Evolutionary conservation across 2,329 filamentous ascomycete species (phyloP), one percentile per base, ranked within the genome.

Genomic region (Cladophialophora yegresii): DNA sequence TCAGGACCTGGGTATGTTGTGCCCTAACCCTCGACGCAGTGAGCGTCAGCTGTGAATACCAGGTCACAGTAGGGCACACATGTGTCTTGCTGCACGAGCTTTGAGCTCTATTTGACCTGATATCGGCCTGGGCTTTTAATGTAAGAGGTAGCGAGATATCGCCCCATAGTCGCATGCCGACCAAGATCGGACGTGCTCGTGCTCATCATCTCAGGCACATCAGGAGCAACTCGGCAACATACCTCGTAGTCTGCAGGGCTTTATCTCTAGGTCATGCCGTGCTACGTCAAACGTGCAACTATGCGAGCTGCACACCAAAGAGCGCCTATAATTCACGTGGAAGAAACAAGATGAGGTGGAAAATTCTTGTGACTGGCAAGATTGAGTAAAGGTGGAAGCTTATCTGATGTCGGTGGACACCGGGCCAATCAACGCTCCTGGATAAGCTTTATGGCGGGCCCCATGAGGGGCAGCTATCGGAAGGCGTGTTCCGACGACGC

Each of bases 351-450:
- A 30, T 33, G 33, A 49, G n/a, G 6, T 5, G 23, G 12, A 32
- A 54, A 47, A 61, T 36, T 28, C 13, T 54, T 54, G 51, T 63
- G 55, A 60, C 57, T 56, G 45, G 63, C 54, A 28, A 53, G 55
- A 54, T 58, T 58, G 43, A 45, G 49, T 60, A 53, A 54, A 54
- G 32, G 13, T 36, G 47, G 61, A 28, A 40, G 22, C 16, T 54
- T 63, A 66, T 62, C 64, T 47, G 6, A 20, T 40, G 43, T 66
- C 64, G 64, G 64, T 36, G 49, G 54, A 13, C 53, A 28, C 64
- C 61, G 61, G 49, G 26, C 61, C 61, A 66, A 66, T 61, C 51
- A 62, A 23, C 1, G 49, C 22, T 23, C n/a, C 4, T 12, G 4
- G 47, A 57, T 53, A 58, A 61, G 43, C 22, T n/a, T 23, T 20